Evolutionary conservation across 371 early-diverging fungal species (phyloP), one percentile per base, ranked within the genome.

Genomic region (Zychaea mexicana): DNA sequence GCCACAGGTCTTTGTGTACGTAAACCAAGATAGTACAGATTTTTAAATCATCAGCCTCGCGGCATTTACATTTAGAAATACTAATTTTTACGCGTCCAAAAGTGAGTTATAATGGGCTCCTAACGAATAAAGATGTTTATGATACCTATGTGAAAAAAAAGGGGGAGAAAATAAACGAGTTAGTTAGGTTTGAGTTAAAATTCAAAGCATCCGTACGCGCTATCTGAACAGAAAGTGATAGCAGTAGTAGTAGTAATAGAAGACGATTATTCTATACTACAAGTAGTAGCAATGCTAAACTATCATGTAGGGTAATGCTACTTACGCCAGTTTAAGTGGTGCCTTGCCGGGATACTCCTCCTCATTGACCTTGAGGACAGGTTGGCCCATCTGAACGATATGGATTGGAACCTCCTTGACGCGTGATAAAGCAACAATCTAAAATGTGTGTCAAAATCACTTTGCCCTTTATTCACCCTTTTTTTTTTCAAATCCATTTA

Each of bases 71-170:
- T n/a, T n/a, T n/a, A n/a, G n/a, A 56, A 15, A 15, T 28, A 54
- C n/a, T n/a, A n/a, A n/a, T n/a, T 27, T 56, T 65, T 60, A 67
- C 39, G 39, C 32, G 61, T 77, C 74, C 24, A 70, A 33, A 36
- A 77, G 57, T 8, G 92, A 92, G 70, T 96, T 98, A 81, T 98
- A 98, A 82, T 98, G 98, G 69, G 93, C 95, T 42, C 98, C 98
- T 7, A 98, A 81, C 5, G 96, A 96, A 74, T 88, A 96, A 58
- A 91, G 86, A 64, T 96, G 92, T 28, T 90, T 90, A 71, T 97
- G 97, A 67, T 93, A 96, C 52, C 91, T 90, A 68, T 9, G 22
- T 2, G 8, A 26, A 39, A 22, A 27, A 47, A 24, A 28, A 46
- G 9, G 46, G 21, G 38, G 8, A 38, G 12, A 26, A 61, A 24